Conservation (phyloP, 805 yeast genomes). For the Lachancea mirantina region DNA sequence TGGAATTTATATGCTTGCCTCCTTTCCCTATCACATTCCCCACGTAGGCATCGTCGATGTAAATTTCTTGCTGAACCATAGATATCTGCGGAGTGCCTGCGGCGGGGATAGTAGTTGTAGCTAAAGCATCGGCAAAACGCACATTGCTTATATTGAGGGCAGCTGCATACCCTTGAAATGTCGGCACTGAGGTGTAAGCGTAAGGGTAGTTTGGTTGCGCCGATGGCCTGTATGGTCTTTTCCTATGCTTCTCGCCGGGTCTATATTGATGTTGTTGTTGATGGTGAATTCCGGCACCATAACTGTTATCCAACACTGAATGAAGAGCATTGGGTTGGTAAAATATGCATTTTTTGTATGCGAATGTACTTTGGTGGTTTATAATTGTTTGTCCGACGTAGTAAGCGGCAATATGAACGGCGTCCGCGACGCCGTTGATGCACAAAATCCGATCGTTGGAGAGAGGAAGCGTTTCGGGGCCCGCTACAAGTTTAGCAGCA, state of each 20-base stretch:
- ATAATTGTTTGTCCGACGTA: conserved; percentile 62
- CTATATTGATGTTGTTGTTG: conserved; percentile 27
- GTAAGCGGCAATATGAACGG: conserved; percentile 76
- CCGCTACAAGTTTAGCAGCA: conserved; percentile 70
- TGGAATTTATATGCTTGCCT: conserved; percentile 73
- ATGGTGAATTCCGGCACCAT: conserved; percentile 14
- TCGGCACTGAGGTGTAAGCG: conserved; percentile 16
- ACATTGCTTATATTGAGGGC: conserved; percentile 23
- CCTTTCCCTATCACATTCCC: conserved; percentile 85
- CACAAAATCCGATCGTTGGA: conserved; percentile 71
- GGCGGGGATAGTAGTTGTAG: conserved; percentile 10
- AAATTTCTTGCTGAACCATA: conserved; percentile 53
- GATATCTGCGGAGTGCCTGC: conserved; percentile 33
- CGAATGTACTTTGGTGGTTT: conserved; percentile 44
- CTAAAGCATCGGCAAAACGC: conserved; percentile 17
- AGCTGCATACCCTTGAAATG: conserved; percentile 24
- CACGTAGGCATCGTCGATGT: conserved; percentile 68
- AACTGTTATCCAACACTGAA: conserved; percentile 20
- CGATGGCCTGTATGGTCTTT: conserved; percentile 7
- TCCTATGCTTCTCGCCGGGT: conserved; percentile 18
- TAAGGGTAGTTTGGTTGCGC: conserved; percentile 3
- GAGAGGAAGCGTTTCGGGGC: conserved; percentile 60
- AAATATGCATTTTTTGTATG: conserved; percentile 37
- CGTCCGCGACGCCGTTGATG: conserved; percentile 76
- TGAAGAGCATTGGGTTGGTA: conserved; percentile 28